phyloP scores from a whole-genome alignment of 2,329 filamentous ascomycete species.

The Colletotrichum liaoningense region DNA sequence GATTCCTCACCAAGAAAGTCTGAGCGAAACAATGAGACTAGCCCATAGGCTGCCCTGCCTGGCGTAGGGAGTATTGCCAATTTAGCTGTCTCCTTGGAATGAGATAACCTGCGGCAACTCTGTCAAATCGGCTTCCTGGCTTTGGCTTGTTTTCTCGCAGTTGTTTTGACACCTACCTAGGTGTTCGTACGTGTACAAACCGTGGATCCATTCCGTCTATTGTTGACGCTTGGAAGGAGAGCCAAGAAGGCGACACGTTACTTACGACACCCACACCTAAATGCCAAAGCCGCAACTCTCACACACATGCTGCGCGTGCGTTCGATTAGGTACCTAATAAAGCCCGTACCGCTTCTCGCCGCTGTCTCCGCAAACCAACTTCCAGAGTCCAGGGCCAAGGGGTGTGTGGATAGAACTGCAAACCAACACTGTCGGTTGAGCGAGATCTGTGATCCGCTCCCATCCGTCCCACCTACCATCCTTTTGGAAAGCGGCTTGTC shows the following conservation, averaged over 20 bases:
- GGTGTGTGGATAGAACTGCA: constrained; percentile 27
- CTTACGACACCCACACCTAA: constrained; percentile 8
- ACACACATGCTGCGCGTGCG: neutral
- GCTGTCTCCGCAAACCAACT: constrained; percentile 13
- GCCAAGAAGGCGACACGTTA: neutral
- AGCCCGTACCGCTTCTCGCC: neutral
- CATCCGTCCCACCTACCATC: constrained; percentile 31
- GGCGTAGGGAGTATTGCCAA: neutral
- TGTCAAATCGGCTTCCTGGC: neutral
- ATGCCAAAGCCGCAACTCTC: constrained; percentile 2
- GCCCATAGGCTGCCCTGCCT: neutral
- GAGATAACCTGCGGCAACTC: neutral
- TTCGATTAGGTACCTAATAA: neutral
- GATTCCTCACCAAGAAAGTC: neutral
- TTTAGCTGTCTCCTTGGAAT: neutral
- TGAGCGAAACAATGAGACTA: neutral
- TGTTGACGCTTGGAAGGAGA: neutral
- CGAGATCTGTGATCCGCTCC: constrained; percentile 34
- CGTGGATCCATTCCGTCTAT: neutral
- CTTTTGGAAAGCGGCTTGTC: constrained; percentile 33
- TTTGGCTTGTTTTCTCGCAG: constrained; percentile 1
- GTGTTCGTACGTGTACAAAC: neutral
- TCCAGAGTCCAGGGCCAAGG: neutral
- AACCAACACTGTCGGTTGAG: constrained; percentile 31
- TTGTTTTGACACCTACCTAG: neutral